Evolutionary conservation across 2,329 filamentous ascomycete species (phyloP).

Genomic region (Pseudogymnoascus sp.): DNA sequence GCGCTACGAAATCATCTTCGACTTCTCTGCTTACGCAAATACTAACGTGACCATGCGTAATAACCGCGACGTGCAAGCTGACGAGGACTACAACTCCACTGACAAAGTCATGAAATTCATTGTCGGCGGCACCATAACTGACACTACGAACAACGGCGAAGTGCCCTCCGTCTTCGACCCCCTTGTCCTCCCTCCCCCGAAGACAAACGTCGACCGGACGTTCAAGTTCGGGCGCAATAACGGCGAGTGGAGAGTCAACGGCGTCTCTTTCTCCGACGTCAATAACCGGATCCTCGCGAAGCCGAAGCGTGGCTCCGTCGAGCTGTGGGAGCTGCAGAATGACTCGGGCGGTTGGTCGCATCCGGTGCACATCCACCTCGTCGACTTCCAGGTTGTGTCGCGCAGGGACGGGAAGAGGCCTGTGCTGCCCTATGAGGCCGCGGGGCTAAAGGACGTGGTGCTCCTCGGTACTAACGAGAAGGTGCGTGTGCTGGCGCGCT

Average conservation of each 20-base stretch:
- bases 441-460: conserved; percentile 52
- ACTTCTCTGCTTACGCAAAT: conserved; percentile 45
- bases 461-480: conserved; percentile 46
- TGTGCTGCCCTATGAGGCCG: conserved; percentile 47
- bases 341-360: conserved; percentile 45
- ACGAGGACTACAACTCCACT: conserved; percentile 46
- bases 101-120: conserved; percentile 48
- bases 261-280: conserved; percentile 41
- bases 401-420: conserved; percentile 40
- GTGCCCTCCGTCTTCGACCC: not conserved
- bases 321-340: conserved; percentile 48
- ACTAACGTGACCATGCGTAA: conserved; percentile 44
- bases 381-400: conserved; percentile 50
- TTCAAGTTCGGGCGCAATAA: conserved; percentile 21
- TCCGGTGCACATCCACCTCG: conserved; percentile 49
- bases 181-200: not conserved
- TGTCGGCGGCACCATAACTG: conserved; percentile 31
- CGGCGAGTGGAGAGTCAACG: conserved; percentile 47
- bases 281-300: conserved; percentile 44
- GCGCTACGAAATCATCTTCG: conserved; percentile 52
- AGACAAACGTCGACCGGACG: not conserved
- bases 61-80: conserved; percentile 37
- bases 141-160: conserved; percentile 2
- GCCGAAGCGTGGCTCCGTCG: conserved; percentile 40
- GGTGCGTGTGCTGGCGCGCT: conserved; percentile 41